Base-by-base conservation (phyloP, 129 eudicot species). In the Lonicera japonica region DNA sequence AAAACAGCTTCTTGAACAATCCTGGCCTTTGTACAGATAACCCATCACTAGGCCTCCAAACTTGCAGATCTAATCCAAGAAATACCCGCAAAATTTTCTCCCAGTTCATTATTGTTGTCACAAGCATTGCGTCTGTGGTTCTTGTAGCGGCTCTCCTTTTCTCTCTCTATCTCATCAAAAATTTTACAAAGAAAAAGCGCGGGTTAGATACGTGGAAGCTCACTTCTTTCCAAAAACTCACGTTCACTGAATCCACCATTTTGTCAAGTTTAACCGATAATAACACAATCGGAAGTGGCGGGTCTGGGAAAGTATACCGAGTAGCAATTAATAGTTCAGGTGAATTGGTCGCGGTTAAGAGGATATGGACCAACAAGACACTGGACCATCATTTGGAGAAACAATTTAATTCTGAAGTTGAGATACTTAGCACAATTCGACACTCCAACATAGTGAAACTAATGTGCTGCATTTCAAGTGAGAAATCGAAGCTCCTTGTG, bases 271-370 rank as follows among this genome's bases (percentile, higher is more conserved):
- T 92, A 75, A 87, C 74, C 0, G 99, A 92, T 5, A 67, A 56
- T 19, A 85, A 88, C 50, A 56, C 80, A 64, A 82, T 92, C 10
- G 99, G 99, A 13, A 78, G 77, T 1, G 99, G 99, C n/a, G 99
- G 99, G 45, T 92, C 91, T 0, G 99, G 96, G 18, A 76, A 69
- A 64, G 99, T 92, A 19, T 88, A 84, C 67, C 86, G 78, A 13
- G 64, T 85, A 36, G 79, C 79, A 2, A 57, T 82, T 0, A 80
- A 73, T 60, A 57, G 70, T 25, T 69, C 80, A 8, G 95, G 95
- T 4, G 71, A 65, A 5, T 60, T 21, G 0, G 95, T 88, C 16
- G 99, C 95, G 25, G 99, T 88, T 10, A 92, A 92, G 73, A 85
- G 63, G 75, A 83, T 92, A 1, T 79, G 85, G 64, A 89, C 58